Base-by-base conservation (phyloP, 257 asterid species). In the Nyctanthes arbortristis region DNA sequence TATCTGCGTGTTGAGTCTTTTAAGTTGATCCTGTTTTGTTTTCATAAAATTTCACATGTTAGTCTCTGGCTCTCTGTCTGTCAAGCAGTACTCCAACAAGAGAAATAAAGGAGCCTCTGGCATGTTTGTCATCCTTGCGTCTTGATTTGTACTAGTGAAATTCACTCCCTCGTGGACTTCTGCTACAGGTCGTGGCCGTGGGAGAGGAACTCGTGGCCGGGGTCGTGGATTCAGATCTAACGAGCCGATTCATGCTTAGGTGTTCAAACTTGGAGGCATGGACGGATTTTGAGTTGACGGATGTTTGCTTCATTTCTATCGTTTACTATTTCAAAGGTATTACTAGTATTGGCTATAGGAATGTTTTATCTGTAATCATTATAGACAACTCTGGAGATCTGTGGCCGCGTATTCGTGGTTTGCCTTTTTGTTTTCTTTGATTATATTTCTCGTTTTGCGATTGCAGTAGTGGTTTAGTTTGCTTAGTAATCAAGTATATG, bases 101-200 rank as follows among this genome's bases (percentile, higher is more conserved):
- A 18, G 14, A 49, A 18, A 49, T 32, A 9, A 16, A 61, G 29
- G 8, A 18, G 45, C 24, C 24, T 32, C 10, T 49, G 13, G 29
- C 36, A 8, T 24, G 20, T 47, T 12, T 65, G 31, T 28, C 22
- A 49, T 37, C 45, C 61, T 32, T 43, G 27, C 31, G 24, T 18
- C 14, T 35, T n/a, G n/a, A n/a, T n/a, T n/a, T 32, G 31, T 71
- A 32, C 31, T n/a, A 33, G 2, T 61, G 37, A 37, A 25, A 13
- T 20, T 39, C 61, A 45, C 5, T 18, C 10, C 1, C 61, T 43
- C 57, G 35, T 33, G 68, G 47, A 13, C 7, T 29, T 63, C 36
- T 66, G 52, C 31, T 47, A 79, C 81, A 90, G 97, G 98, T 0
- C 98, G 96, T 49, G 97, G 93, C 27, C 93, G 95, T 73, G 91